These are phyloP conservation scores for Saccharum hybrid DNA, from an alignment of 202 grass and related monocot species.

Conservation along the genomic window DNA sequence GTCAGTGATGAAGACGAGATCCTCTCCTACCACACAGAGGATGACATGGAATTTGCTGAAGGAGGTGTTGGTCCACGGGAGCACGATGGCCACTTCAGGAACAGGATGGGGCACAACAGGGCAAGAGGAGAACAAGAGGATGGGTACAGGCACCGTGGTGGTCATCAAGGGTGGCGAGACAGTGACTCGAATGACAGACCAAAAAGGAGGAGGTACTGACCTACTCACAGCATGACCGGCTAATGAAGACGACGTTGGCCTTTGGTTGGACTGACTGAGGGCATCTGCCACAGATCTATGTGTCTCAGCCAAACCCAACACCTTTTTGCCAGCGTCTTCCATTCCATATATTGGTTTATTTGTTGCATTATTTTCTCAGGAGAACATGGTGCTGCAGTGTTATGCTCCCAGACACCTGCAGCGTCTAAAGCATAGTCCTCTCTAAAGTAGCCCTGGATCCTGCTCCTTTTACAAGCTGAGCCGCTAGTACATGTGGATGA, in stretches of 20 bases:
- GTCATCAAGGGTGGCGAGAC: constrained; percentile 53
- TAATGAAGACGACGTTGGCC: constrained; percentile 22
- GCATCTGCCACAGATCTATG: background rate
- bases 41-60: constrained; percentile 51
- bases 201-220: constrained; percentile 56
- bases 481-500: constrained; percentile 9
- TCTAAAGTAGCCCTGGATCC: constrained; percentile 23
- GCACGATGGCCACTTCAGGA: constrained; percentile 47
- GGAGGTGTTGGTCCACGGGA: constrained; percentile 43
- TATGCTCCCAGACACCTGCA: background rate
- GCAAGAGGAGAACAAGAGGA: constrained; percentile 61
- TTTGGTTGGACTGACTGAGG: constrained; percentile 31
- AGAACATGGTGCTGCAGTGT: constrained; percentile 16
- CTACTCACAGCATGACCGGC: constrained; percentile 11
- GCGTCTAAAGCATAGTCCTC: background rate
- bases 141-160: constrained; percentile 44
- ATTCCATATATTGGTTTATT: constrained; percentile 38
- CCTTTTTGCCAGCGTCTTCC: constrained; percentile 23
- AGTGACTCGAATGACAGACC: constrained; percentile 41
- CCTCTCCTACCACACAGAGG: constrained; percentile 46
- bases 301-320: constrained; percentile 10
- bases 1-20: constrained; percentile 44
- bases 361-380: constrained; percentile 40
- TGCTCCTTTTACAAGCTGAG: constrained; percentile 28
- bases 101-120: constrained; percentile 50